Evolutionary conservation across 2,329 filamentous ascomycete species (phyloP).

Genomic region (Alternaria longipes): DNA sequence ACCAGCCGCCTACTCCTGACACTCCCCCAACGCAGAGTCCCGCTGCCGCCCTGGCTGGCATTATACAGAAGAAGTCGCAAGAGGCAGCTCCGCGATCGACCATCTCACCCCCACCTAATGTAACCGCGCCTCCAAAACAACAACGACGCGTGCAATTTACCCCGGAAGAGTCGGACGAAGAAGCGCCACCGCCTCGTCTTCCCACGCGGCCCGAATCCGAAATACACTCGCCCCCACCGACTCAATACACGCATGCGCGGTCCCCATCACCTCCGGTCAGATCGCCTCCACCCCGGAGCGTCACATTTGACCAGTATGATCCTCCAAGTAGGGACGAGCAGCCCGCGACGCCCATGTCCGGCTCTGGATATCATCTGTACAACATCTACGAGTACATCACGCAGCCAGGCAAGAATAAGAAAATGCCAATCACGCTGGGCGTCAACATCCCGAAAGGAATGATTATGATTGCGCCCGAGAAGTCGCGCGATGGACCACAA

Average conservation of each 20-base stretch:
- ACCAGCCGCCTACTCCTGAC: slow-evolving; percentile 55
- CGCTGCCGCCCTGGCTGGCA: slow-evolving; percentile 67
- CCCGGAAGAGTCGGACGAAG: slow-evolving; percentile 74
- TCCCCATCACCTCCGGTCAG: slow-evolving; percentile 49
- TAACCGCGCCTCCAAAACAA: slow-evolving; percentile 56
- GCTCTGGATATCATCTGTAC: slow-evolving; percentile 90
- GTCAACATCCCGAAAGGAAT: slow-evolving; percentile 88
- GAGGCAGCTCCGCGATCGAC: slow-evolving; percentile 40
- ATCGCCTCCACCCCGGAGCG: slow-evolving; percentile 51
- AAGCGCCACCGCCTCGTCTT: slow-evolving; percentile 66
- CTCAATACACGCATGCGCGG: slow-evolving; percentile 52
- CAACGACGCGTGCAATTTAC: slow-evolving; percentile 66
- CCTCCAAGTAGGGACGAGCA: slow-evolving; percentile 50
- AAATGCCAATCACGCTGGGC: slow-evolving; percentile 97
- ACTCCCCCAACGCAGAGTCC: slow-evolving; percentile 61
- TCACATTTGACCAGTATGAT: slow-evolving; percentile 56
- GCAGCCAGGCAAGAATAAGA: slow-evolving; percentile 96
- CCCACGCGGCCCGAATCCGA: slow-evolving; percentile 70
- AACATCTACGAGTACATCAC: slow-evolving; percentile 98
- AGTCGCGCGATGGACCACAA: slow-evolving; percentile 79
- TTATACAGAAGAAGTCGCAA: slow-evolving; percentile 60
- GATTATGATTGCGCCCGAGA: slow-evolving; percentile 91
- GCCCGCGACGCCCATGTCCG: slow-evolving; percentile 59
- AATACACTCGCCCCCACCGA: slow-evolving; percentile 60
- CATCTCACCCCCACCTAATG: slow-evolving; percentile 62